phyloP scores from a whole-genome alignment of 768 basidiomycete species.

The Cantharellus cinnabarinus region DNA sequence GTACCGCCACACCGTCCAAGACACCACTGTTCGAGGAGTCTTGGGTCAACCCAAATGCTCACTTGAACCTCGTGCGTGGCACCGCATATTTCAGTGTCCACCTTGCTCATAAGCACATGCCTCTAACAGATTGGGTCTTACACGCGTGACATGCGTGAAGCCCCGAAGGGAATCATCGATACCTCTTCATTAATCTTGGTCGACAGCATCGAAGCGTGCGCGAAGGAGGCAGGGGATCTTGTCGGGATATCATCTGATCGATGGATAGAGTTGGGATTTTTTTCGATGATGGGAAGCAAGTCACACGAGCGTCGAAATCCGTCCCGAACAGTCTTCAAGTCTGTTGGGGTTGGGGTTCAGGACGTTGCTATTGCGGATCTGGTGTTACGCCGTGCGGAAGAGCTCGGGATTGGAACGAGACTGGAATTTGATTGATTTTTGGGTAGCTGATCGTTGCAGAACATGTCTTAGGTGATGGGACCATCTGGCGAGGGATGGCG shows the following conservation, averaged over 20 bases:
- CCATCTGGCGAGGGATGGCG: too few species aligned
- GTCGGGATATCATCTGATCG: constrained; percentile 26
- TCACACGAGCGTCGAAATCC: background rate
- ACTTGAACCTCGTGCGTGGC: constrained; percentile 61
- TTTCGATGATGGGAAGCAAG: background rate
- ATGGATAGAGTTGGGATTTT: background rate
- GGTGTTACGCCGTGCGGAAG: constrained; percentile 40
- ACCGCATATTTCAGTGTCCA: background rate
- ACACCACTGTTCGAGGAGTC: constrained; percentile 46
- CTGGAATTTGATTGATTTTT: too few species aligned
- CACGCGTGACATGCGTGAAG: constrained; percentile 61
- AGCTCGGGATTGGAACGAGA: constrained; percentile 34
- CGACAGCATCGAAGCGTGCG: constrained; percentile 51
- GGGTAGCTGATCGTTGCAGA: too few species aligned
- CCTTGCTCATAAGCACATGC: background rate
- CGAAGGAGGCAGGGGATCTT: constrained; percentile 66
- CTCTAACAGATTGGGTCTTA: constrained; percentile 23
- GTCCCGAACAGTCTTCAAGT: constrained; percentile 47
- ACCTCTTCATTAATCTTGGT: constrained; percentile 43
- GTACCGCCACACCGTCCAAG: constrained; percentile 53
- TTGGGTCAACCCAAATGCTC: constrained; percentile 41
- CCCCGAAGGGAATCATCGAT: constrained; percentile 34
- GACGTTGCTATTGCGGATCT: constrained; percentile 65
- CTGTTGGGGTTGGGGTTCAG: constrained; percentile 72
- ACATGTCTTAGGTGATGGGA: too few species aligned